phyloP scores from a whole-genome alignment of 805 yeast genomes.

The Groenewaldozyma tartarivorans region DNA sequence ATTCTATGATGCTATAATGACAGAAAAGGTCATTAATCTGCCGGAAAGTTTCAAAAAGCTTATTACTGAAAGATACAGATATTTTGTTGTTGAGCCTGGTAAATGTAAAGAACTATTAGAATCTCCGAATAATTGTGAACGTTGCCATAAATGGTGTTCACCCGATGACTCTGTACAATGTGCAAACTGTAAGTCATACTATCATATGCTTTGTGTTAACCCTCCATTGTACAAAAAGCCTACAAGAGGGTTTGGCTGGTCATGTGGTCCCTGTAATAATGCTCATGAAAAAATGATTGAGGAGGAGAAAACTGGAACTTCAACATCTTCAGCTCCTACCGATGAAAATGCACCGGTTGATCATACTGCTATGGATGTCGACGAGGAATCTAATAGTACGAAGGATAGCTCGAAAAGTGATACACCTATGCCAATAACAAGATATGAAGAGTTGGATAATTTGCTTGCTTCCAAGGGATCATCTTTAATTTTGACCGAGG shows the following conservation, averaged over 20 bases:
- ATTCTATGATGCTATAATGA: slow-evolving; percentile 69
- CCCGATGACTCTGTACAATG: slow-evolving; percentile 66
- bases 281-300: slow-evolving; percentile 17
- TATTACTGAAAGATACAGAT: slow-evolving; percentile 57
- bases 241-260: slow-evolving; percentile 82
- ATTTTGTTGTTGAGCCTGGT: slow-evolving; percentile 64
- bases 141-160: slow-evolving; percentile 81
- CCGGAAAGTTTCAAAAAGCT: slow-evolving; percentile 53
- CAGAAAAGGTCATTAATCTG: slow-evolving; percentile 45
- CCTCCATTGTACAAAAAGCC: slow-evolving; percentile 79
- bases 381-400: background rate
- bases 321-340: background rate
- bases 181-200: slow-evolving; percentile 60
- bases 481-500: slow-evolving; percentile 18
- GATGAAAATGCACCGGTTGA: background rate
- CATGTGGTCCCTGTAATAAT: slow-evolving; percentile 64
- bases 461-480: slow-evolving; percentile 9
- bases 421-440: slow-evolving; percentile 3
- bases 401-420: background rate
- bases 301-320: slow-evolving; percentile 17
- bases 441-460: slow-evolving; percentile 18
- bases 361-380: no score
- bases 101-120: slow-evolving; percentile 52
- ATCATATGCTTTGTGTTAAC: slow-evolving; percentile 75
- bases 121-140: slow-evolving; percentile 59